phyloP scores from a whole-genome alignment of 169 alveolate species.

The Plasmodium chabaudi region DNA sequence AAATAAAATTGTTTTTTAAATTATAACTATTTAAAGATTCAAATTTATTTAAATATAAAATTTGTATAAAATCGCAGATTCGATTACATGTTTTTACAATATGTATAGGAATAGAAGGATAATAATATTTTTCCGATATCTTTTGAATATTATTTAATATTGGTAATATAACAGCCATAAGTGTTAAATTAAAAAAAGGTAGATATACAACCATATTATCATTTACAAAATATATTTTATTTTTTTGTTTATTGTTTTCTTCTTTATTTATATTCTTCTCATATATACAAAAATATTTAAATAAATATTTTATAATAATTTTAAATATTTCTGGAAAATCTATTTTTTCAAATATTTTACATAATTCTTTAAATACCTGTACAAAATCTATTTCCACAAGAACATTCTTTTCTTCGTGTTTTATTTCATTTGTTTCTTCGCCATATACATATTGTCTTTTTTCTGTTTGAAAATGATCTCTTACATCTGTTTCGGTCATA shows the following conservation, averaged over 20 bases:
- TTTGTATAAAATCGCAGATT: slow-evolving; percentile 23
- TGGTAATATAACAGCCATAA: slow-evolving; percentile 54
- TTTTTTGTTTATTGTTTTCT: background rate
- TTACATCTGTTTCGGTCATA: background rate
- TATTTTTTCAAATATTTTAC: slow-evolving; percentile 38
- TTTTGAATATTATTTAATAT: slow-evolving; percentile 20
- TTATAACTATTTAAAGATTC: slow-evolving; percentile 21
- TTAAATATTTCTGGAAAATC: slow-evolving; percentile 53
- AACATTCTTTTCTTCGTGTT: background rate
- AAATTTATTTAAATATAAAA: slow-evolving; percentile 43
- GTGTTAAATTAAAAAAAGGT: slow-evolving; percentile 47
- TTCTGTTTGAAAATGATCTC: background rate
- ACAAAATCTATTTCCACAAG: slow-evolving; percentile 46
- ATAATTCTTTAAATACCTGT: slow-evolving; percentile 27
- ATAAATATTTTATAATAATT: slow-evolving; percentile 17
- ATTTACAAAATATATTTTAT: slow-evolving; percentile 30
- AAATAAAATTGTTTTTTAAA: slow-evolving; percentile 17
- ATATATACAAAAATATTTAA: slow-evolving; percentile 28
- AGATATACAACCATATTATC: slow-evolving; percentile 24
- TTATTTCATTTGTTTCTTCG: background rate
- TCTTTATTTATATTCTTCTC: slow-evolving; percentile 40
- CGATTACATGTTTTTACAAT: slow-evolving; percentile 17
- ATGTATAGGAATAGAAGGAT: slow-evolving; percentile 21
- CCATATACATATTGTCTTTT: no score
- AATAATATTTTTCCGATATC: slow-evolving; percentile 15